Conservation (phyloP, 148 eudicot species). For the Rhododendron mucronatum region DNA sequence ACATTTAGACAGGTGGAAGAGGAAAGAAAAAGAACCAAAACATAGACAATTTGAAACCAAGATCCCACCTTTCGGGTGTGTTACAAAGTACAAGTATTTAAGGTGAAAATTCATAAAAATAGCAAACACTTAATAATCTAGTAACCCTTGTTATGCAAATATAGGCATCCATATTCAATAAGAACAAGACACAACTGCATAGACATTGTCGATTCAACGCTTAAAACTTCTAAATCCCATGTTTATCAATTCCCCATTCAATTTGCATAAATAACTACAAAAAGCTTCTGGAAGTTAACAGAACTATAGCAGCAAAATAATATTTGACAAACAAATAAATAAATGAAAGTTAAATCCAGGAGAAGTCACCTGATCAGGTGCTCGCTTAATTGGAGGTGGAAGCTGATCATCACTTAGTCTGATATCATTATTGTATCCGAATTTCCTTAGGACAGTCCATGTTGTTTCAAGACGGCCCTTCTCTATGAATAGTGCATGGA, state of each 20-base stretch:
- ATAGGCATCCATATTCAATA: not conserved
- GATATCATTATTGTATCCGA: constrained; percentile 86
- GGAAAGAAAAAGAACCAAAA: not conserved
- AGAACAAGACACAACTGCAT: not conserved
- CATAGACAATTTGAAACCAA: not conserved
- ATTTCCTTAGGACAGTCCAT: constrained; percentile 91
- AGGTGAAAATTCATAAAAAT: not conserved
- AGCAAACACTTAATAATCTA: not conserved
- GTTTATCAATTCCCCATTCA: not conserved
- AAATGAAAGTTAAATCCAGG: not conserved
- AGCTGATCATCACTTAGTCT: constrained; percentile 72
- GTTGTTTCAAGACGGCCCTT: constrained; percentile 93
- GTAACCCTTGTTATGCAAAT: not conserved
- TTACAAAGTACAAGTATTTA: not conserved
- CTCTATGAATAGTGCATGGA: constrained; percentile 89
- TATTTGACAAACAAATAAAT: not conserved
- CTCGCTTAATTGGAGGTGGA: constrained; percentile 66
- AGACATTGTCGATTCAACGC: not conserved
- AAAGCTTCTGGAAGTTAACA: not conserved
- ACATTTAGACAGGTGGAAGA: not conserved
- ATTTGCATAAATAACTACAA: not conserved
- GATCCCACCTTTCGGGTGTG: not conserved
- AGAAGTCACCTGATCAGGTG: constrained; percentile 80
- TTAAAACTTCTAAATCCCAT: not conserved
- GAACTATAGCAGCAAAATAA: not conserved